Percentiles rank a stretch among this genome's conserved stretches.
phyloP scores from a whole-genome alignment of 2,329 filamentous ascomycete genomes.

The Trichophyton rubrum region DNA sequence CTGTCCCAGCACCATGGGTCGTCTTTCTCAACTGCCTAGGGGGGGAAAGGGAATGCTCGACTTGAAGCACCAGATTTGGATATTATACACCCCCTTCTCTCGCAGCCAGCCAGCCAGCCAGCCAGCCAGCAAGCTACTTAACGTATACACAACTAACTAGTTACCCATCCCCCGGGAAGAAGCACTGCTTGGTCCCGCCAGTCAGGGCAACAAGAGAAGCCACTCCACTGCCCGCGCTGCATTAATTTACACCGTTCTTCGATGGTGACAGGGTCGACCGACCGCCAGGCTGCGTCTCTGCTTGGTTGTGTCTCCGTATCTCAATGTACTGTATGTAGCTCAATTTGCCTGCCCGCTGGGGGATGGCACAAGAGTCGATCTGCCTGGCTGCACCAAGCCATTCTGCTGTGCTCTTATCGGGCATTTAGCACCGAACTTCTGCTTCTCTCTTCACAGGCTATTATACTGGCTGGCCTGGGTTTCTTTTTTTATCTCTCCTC shows the following conservation, averaged over 20 bases:
- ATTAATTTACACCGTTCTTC: neutral
- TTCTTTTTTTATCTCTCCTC: constrained; percentile 3
- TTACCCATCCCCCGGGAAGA: too few species aligned
- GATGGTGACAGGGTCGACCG: neutral
- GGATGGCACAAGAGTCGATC: neutral
- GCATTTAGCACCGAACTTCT: constrained; percentile 1
- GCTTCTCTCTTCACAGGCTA: too few species aligned
- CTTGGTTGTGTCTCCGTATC: too few species aligned
- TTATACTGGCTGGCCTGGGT: neutral
- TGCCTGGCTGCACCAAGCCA: neutral
- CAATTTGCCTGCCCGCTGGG: too few species aligned
- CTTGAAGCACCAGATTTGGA: neutral
- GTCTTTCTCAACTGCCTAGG: neutral
- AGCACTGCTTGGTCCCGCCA: neutral
- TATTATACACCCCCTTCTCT: neutral
- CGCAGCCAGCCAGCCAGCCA: too few species aligned
- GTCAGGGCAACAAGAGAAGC: neutral
- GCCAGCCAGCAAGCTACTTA: constrained; percentile 5
- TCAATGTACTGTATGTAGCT: too few species aligned
- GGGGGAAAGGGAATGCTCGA: neutral
- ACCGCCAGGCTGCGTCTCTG: neutral
- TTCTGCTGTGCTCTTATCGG: neutral
- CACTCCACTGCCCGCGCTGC: neutral
- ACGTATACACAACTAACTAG: too few species aligned
- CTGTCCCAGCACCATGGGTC: neutral